Base-by-base conservation (phyloP, 2,329 filamentous ascomycete species). In the Ophiosphaerella narmari region DNA sequence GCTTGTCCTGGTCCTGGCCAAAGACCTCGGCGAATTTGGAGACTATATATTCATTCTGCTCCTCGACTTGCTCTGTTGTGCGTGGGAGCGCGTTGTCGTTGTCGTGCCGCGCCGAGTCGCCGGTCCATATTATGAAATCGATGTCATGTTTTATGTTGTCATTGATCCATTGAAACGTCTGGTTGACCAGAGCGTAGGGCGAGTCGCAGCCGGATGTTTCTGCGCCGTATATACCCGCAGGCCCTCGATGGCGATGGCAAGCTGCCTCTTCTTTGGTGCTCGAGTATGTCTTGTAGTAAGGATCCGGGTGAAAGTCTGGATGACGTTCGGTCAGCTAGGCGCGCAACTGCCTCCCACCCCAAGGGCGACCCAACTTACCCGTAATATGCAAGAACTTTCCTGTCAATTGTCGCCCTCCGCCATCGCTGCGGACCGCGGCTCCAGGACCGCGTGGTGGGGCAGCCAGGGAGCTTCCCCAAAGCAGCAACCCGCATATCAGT, bases 41-140 rank as follows among this genome's bases (percentile, higher is more conserved):
- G 41, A 91, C 87, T 55, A 97, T 79, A 58, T 85, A 80, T 57
- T 84, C 78, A 71, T 99, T 99, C 63, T 90, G 83, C 44, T 83
- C 77, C 13, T 93, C 77, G n/a, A 99, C 87, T 69, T 96, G 86
- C 36, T 82, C 78, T 35, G 86, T 80, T 33, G 81, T 89, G 59
- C 94, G 88, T 11, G 93, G 93, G 31, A 89, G 80, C 40, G 82
- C 75, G 70, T 93, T 89, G 70, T 96, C 91, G 71, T 88, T 93
- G 73, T 96, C 92, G 74, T 97, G 91, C 57, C 91, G 84, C 16
- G 89, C 90, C 29, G 88, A 93, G 73, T 97, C 91, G 58, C 91
- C 91, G 1, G 92, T 96, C 91, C 91, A 96, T 41, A 96, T 78
- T 42, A 96, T 86, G 70, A 97, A 97, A 72, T 97, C 91, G 57